These are phyloP conservation scores for Chloris gayana DNA, from an alignment of 176 grass and related monocot genomes.

Conservation along the genomic window DNA sequence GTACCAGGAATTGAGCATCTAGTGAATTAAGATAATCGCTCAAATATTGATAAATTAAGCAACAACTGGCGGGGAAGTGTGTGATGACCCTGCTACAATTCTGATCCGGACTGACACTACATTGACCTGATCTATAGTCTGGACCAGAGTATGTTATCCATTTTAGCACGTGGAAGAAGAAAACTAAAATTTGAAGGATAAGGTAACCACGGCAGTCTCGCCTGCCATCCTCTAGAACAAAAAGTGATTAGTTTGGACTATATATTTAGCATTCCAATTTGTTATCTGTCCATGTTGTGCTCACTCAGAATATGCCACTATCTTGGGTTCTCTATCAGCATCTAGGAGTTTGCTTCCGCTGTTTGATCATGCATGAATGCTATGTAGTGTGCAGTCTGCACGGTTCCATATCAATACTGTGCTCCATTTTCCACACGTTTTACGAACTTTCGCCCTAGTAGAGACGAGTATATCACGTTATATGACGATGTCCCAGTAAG, in stretches of 20 bases:
- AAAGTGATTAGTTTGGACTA: neutral
- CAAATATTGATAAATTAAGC: neutral
- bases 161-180: neutral
- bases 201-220: neutral
- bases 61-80: neutral
- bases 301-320: neutral
- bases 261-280: neutral
- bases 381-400: neutral
- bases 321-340: neutral
- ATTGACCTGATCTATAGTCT: neutral
- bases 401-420: neutral
- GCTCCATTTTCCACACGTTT: constrained; percentile 10
- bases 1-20: neutral
- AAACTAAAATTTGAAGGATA: neutral
- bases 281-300: neutral
- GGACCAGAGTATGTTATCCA: neutral
- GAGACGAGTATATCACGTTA: neutral
- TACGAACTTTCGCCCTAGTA: constrained; percentile 15
- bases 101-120: neutral
- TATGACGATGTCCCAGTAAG: constrained; percentile 3
- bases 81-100: neutral
- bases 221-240: neutral
- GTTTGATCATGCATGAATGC: neutral
- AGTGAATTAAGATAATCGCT: neutral
- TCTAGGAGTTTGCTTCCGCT: neutral